Base-by-base conservation (phyloP, 148 eudicot genomes). In the Vaccinium vitisidaea region DNA sequence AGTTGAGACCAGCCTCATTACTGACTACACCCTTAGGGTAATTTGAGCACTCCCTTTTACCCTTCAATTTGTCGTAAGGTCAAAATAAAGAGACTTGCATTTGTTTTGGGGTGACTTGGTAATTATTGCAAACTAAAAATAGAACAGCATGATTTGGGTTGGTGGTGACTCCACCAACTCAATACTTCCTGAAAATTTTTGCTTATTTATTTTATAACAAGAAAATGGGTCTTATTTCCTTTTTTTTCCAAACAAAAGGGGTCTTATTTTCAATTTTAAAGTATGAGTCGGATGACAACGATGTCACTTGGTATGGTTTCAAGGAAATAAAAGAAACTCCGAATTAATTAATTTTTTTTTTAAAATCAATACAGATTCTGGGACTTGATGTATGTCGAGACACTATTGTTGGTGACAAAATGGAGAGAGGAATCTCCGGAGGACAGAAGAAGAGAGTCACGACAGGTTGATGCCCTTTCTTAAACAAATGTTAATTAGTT, bases 401-500 rank as follows among this genome's bases (percentile, higher is more conserved):
- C 87, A 97, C 98, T 4, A 91, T 97, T 54, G 98, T 97, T 30
- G 99, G 99, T 23, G 96, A 97, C 83, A 98, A 93, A 48, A 95
- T 97, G 99, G 77, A 80, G 4, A 89, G 99, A 86, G 99, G 99
- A 53, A 95, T 97, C 49, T 97, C 99, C 2, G 99, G 99, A 5
- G 99, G 98, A 39, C 98, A 95, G 30, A 95, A 94, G 77, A 97
- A 97, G 82, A 90, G 99, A 76, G 99, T 97, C 49, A 97, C 99
- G 5, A 97, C 98, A 88, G 99, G 98, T 97, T 74, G 8, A 27
- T 36, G 8, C 25, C 2, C 5, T 14, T 25, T 18, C 5, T 4
- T 69, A 69, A 12, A 69, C 39, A 36, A 36, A 36, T 36, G 39
- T 36, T 36, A 1, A 36, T 0, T 36, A 36, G 1, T 36, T 36